Evolutionary conservation across 1,284 basidiomycete genomes (phyloP).

Genomic region (Thelephora terrestris): DNA sequence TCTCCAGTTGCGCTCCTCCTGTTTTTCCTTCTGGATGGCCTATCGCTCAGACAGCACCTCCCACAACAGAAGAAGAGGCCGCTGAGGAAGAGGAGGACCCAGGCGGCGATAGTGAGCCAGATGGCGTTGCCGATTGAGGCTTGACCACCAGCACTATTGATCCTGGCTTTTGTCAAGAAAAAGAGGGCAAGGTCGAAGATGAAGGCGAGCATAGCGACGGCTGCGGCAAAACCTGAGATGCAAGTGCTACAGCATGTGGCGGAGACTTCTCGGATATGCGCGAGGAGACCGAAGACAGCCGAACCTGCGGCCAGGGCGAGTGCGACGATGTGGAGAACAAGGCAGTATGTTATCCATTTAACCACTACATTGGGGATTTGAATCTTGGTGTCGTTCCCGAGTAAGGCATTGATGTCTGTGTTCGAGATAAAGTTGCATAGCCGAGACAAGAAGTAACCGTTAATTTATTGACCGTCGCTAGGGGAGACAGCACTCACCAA

Average conservation of each 20-base stretch:
- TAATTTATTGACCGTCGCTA: neutral
- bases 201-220: constrained; percentile 68
- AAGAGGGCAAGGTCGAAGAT: constrained; percentile 83
- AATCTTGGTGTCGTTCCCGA: constrained; percentile 52
- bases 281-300: constrained; percentile 70
- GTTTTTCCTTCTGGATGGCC: constrained; percentile 29
- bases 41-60: constrained; percentile 63
- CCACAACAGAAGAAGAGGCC: constrained; percentile 80
- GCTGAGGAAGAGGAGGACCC: constrained; percentile 73
- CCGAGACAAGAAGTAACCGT: neutral
- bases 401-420: constrained; percentile 69
- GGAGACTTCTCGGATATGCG: constrained; percentile 76
- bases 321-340: constrained; percentile 82
- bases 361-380: constrained; percentile 71
- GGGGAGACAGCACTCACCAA: constrained; percentile 44
- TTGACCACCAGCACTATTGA: constrained; percentile 55
- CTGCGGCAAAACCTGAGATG: constrained; percentile 68
- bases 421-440: too few species aligned
- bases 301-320: constrained; percentile 62
- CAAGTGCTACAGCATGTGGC: constrained; percentile 80
- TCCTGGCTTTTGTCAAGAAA: constrained; percentile 71
- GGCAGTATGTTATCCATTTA: constrained; percentile 85
- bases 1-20: constrained; percentile 22
- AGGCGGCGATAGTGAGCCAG: constrained; percentile 81
- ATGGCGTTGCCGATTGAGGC: constrained; percentile 72